Percentiles rank a stretch among this genome's conserved stretches.
Conservation (phyloP, 257 asterid species). For the Ehretia macrophylla region DNA sequence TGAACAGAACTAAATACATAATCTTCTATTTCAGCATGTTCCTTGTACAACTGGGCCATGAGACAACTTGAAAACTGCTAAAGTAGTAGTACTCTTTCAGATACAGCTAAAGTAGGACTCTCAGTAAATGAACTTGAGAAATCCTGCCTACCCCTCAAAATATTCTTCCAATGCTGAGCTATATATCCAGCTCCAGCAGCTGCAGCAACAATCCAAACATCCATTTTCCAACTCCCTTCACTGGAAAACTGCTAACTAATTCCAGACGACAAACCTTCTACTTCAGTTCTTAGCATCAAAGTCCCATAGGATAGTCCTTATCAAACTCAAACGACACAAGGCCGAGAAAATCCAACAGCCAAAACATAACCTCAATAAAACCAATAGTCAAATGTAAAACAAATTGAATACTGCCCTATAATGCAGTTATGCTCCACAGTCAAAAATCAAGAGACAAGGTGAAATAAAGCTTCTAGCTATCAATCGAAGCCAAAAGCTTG, state of each 20-base stretch:
- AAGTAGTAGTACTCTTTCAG: slow-evolving; percentile 16
- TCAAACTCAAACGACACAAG: too few relatives aligned
- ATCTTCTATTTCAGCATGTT: slow-evolving; percentile 43
- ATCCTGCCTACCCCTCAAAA: slow-evolving; percentile 33
- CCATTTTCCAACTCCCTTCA: slow-evolving; percentile 38
- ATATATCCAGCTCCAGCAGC: slow-evolving; percentile 78
- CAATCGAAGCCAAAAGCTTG: slow-evolving; percentile 10
- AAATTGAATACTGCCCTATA: slow-evolving; percentile 2
- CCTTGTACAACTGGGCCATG: slow-evolving; percentile 70
- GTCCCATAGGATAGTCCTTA: slow-evolving; percentile 2
- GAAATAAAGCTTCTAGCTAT: slow-evolving; percentile 7
- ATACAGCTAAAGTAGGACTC: slow-evolving; percentile 20
- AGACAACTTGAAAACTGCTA: slow-evolving; percentile 52
- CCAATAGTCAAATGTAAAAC: too few relatives aligned
- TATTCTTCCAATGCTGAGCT: slow-evolving; percentile 58
- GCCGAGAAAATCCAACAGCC: too few relatives aligned
- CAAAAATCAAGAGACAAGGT: slow-evolving; percentile 10
- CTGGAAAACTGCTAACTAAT: slow-evolving; percentile 14
- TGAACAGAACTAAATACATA: slow-evolving; percentile 22
- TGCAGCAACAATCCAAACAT: slow-evolving; percentile 61
- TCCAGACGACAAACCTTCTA: slow-evolving; percentile 6
- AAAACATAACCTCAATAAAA: too few relatives aligned
- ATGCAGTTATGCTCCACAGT: slow-evolving; percentile 9
- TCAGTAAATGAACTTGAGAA: slow-evolving; percentile 30
- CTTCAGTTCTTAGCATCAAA: slow-evolving; percentile 13